These are phyloP conservation scores for Petunia hybrid DNA, from an alignment of 305 asterid species.

Conservation along the genomic window DNA sequence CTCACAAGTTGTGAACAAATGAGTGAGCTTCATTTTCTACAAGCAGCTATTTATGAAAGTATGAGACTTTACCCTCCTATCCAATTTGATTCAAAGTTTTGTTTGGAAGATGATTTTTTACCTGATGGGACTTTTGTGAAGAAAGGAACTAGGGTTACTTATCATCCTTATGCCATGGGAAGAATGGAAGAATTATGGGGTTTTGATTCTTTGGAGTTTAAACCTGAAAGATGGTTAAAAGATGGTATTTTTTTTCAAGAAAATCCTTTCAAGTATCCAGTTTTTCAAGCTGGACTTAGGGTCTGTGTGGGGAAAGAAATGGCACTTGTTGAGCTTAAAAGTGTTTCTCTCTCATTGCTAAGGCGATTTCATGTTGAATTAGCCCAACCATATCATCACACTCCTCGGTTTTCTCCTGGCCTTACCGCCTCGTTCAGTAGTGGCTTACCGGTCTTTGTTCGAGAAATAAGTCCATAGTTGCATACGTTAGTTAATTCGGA, in stretches of 20 bases:
- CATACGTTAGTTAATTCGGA: neutral
- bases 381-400: constrained; percentile 32
- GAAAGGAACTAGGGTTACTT: constrained; percentile 75
- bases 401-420: constrained; percentile 72
- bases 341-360: constrained; percentile 59
- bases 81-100: constrained; percentile 77
- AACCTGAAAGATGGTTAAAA: constrained; percentile 79
- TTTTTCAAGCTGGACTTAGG: constrained; percentile 77
- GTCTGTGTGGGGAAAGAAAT: constrained; percentile 85
- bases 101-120: constrained; percentile 56
- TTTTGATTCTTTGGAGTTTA: constrained; percentile 64
- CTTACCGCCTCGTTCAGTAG: constrained; percentile 69
- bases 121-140: constrained; percentile 67
- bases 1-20: constrained; percentile 44
- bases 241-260: constrained; percentile 61
- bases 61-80: constrained; percentile 83
- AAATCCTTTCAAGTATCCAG: constrained; percentile 69
- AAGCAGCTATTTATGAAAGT: constrained; percentile 71
- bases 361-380: constrained; percentile 53
- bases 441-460: constrained; percentile 56
- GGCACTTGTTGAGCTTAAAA: constrained; percentile 69
- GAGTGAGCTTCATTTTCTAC: constrained; percentile 59
- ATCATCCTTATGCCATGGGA: constrained; percentile 90
- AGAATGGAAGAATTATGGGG: constrained; percentile 89
- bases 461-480: constrained; percentile 33